phyloP scores from a whole-genome alignment of 2,329 filamentous ascomycete species.

The Rhinocladiella mackenziei region DNA sequence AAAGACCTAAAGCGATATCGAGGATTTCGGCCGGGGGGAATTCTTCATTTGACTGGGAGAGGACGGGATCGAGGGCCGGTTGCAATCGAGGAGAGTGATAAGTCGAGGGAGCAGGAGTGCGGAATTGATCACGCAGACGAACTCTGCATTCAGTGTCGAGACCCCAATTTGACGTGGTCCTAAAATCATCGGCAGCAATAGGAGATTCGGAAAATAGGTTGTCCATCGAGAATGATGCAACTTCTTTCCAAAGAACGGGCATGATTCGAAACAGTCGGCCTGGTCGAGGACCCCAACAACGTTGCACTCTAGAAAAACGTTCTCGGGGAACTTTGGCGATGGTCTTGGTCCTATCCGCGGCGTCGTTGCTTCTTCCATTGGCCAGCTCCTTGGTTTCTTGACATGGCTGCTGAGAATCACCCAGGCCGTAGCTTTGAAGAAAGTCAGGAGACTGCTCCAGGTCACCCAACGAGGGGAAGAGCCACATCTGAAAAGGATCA shows the following conservation, averaged over 20 bases:
- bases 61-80: constrained; percentile 29
- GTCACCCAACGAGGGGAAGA: constrained; percentile 25
- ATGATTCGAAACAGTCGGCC: constrained; percentile 40
- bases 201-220: constrained; percentile 38
- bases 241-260: constrained; percentile 41
- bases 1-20: constrained; percentile 53
- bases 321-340: constrained; percentile 38
- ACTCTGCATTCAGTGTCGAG: constrained; percentile 43
- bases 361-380: constrained; percentile 9
- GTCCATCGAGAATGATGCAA: constrained; percentile 36
- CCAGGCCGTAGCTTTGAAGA: constrained; percentile 19
- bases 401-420: constrained; percentile 11
- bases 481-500: constrained; percentile 27
- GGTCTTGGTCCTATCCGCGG: constrained; percentile 19
- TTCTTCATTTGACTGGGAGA: constrained; percentile 30
- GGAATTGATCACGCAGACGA: constrained; percentile 39
- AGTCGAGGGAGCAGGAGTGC: constrained; percentile 26
- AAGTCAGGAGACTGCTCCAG: constrained; percentile 25
- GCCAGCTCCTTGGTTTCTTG: constrained; percentile 13
- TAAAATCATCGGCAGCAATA: constrained; percentile 20
- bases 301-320: constrained; percentile 41
- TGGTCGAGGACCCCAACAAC: constrained; percentile 41
- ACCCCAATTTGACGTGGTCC: constrained; percentile 28
- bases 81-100: constrained; percentile 22
- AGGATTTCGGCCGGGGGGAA: constrained; percentile 52